phyloP scores from a whole-genome alignment of 1,284 basidiomycete genomes.

The Cerrena zonata region DNA sequence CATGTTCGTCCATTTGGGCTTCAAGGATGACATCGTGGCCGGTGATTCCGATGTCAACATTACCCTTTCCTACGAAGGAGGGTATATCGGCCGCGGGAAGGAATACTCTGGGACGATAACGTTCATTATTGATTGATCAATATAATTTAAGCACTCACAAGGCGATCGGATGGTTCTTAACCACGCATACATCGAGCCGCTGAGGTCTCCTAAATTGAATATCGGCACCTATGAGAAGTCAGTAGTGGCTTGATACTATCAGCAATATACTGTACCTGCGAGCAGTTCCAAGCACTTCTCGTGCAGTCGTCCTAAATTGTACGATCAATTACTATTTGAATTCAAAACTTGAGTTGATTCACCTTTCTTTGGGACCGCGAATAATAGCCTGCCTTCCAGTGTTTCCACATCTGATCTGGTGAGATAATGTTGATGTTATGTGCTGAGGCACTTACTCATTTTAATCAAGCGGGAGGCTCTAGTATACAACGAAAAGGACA shows the following conservation, averaged over 20 bases:
- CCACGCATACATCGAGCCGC: conserved; percentile 87
- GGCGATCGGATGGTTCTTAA: conserved; percentile 89
- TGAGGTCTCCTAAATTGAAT: conserved; percentile 90
- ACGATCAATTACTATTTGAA: not conserved
- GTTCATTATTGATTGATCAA: not conserved
- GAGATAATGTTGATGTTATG: not conserved
- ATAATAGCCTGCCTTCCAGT: conserved; percentile 72
- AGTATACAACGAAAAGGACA: not conserved
- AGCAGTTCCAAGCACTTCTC: conserved; percentile 89
- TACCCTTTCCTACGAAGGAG: conserved; percentile 96
- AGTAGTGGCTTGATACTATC: conserved; percentile 2
- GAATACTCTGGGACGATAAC: conserved; percentile 67
- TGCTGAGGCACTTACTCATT: no score
- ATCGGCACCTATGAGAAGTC: conserved; percentile 93
- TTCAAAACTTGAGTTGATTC: conserved; percentile 11
- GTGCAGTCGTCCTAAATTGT: conserved; percentile 70
- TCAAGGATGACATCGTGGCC: conserved; percentile 98
- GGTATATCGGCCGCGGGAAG: conserved; percentile 96
- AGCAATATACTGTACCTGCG: conserved; percentile 49
- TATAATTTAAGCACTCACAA: conserved; percentile 47
- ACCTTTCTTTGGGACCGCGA: conserved; percentile 99
- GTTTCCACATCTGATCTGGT: conserved; percentile 35
- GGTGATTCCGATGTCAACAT: conserved; percentile 89
- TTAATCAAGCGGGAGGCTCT: not conserved
- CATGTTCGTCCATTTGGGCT: conserved; percentile 69